Evolutionary conservation across 768 basidiomycete species (phyloP), one percentile per base, ranked within the genome.

Genomic region (Lentinula lateritia): DNA sequence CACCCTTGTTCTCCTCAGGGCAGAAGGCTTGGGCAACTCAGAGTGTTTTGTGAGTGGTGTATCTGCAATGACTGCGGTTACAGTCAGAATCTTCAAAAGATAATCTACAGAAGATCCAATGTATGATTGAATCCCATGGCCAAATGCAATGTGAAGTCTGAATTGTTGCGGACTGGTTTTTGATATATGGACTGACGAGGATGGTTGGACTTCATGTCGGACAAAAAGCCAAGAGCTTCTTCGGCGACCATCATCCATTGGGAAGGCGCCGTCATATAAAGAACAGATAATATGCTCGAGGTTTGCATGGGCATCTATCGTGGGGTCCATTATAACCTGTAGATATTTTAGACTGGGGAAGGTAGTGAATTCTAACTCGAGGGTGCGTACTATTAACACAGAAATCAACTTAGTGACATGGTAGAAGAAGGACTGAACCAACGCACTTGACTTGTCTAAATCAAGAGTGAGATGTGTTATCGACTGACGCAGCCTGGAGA

Each of bases 401-500:
- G 18, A 15, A 15, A 58, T n/a, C 12, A 59, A 16, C 10, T 32
- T 3, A 18, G 9, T 28, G 9, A 48, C 10, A 12, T 10, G 2
- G 10, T 0, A 41, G 20, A 59, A 36, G 15, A n/a, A 16, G 18
- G n/a, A 6, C 3, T 18, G 9, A 28, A 48, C 16, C 8, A 5
- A 15, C 54, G 6, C 15, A 59, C 58, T 34, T 20, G 58, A n/a
- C 13, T 35, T 6, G 12, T 59, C 46, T 13, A 59, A 8, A 12
- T 46, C 58, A 6, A 59, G 42, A 4, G 58, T 59, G 6, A 59
- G 58, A 39, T 59, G 58, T 7, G 48, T 50, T 8, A 59, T 6
- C 8, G 58, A 48, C 9, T 12, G 32, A 5, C 28, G 13, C 18
- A 59, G 8, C 6, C 23, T 28, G n/a, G 45, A 50, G 32, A 59